Conservation (phyloP, 305 asterid genomes). For the Fraxinus albicans region DNA sequence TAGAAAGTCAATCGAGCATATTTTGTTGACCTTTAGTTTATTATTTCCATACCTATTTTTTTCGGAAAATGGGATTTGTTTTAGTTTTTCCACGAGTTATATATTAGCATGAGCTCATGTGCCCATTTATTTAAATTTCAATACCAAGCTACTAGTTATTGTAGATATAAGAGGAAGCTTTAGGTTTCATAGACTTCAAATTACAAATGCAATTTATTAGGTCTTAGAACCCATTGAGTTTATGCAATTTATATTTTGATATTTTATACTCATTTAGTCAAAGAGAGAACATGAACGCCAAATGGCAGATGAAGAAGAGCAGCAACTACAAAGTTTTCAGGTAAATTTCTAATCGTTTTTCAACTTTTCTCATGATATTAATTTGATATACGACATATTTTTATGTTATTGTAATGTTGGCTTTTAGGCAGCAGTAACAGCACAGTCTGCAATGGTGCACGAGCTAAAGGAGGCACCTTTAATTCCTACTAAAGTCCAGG, state of each 20-base stretch:
- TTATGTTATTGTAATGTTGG: slow-evolving; percentile 22
- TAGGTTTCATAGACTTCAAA: slow-evolving; percentile 13
- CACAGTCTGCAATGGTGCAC: slow-evolving; percentile 48
- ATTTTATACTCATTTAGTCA: slow-evolving; percentile 51
- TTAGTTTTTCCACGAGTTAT: background rate
- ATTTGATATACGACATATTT: background rate
- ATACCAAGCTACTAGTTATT: background rate
- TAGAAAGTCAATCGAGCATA: background rate
- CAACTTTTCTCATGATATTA: slow-evolving; percentile 13
- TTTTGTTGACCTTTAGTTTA: background rate
- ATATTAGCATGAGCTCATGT: background rate
- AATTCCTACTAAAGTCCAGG: slow-evolving; percentile 56
- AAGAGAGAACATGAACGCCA: slow-evolving; percentile 76
- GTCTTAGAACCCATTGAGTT: slow-evolving; percentile 1
- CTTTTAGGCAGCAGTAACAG: slow-evolving; percentile 81
- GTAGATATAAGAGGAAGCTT: background rate
- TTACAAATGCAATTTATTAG: slow-evolving; percentile 7
- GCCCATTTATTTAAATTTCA: background rate
- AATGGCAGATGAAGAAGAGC: slow-evolving; percentile 78
- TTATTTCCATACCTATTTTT: background rate
- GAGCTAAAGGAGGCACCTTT: slow-evolving; percentile 66
- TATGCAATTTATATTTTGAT: slow-evolving; percentile 16
- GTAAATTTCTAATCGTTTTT: slow-evolving; percentile 34
- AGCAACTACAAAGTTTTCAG: slow-evolving; percentile 76
- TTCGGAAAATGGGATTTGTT: background rate